Conservation (phyloP, 306 rosid species). For the Gastrolobium villosum region DNA sequence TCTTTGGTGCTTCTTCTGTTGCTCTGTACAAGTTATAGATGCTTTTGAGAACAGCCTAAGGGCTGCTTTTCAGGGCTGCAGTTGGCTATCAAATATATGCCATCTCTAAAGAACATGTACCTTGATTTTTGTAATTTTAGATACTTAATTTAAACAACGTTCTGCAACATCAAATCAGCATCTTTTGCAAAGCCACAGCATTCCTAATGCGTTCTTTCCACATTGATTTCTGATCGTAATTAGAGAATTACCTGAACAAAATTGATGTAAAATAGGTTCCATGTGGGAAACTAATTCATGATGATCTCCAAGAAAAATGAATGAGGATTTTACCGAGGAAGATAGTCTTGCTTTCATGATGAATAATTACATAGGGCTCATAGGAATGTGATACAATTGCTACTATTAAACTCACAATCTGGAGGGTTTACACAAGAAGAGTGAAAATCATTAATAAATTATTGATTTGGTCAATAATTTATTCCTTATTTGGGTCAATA, state of each 20-base stretch:
- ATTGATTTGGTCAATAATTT: too few species aligned
- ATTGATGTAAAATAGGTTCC: not conserved
- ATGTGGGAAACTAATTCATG: not conserved
- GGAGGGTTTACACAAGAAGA: too few species aligned
- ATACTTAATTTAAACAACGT: conserved; percentile 32
- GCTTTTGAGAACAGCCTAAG: conserved; percentile 5
- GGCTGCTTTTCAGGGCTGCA: conserved; percentile 5
- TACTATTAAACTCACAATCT: too few species aligned
- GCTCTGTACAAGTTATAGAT: conserved; percentile 6
- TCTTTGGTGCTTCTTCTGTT: conserved; percentile 1
- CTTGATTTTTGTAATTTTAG: conserved; percentile 10
- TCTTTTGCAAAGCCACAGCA: conserved; percentile 10
- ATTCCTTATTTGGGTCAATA: too few species aligned
- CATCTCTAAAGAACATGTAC: not conserved
- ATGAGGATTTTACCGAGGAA: conserved; percentile 16
- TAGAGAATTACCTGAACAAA: conserved; percentile 27
- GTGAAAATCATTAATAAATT: too few species aligned
- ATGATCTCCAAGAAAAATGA: not conserved
- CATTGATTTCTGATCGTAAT: conserved; percentile 3
- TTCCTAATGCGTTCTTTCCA: not conserved
- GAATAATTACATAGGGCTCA: not conserved
- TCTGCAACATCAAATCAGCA: not conserved
- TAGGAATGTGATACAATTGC: not conserved
- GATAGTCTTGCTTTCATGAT: conserved; percentile 15
- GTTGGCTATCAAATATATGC: conserved; percentile 25